Evolutionary conservation across 2,329 filamentous ascomycete genomes (phyloP), one percentile per base, ranked within the genome.

Genomic region (Blastomyces silverae): DNA sequence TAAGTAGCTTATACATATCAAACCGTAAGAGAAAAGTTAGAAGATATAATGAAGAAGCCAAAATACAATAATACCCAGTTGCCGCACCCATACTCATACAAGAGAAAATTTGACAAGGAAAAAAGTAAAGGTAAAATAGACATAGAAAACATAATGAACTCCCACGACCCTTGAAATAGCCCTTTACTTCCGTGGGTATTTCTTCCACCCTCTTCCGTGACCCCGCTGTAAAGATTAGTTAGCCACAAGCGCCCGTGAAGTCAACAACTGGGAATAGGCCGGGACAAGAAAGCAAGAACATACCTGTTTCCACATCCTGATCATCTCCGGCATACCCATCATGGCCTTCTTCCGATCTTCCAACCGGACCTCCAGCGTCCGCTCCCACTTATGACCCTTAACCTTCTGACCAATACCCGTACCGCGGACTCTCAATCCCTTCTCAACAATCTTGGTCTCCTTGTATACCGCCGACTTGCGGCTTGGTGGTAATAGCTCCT

Each of bases 381-480:
- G 86, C 83, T 99, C 94, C 86, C 92, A 90, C 71, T 87, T 84
- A 79, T 97, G 93, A 77, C 94, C 94, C 88, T 97, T 99, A 76
- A 97, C 93, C 78, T 84, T 87, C 79, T 97, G 88, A 65, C 92
- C 93, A 70, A 91, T 87, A 82, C 94, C 93, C 1, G 93, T 97
- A 71, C 93, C 93, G 85, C 92, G 93, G 65, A 97, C 89, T 67
- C 88, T 84, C 76, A 96, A 76, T 61, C 92, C 93, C 69, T 88
- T 84, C 81, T 95, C 89, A 65, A 91, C 85, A 65, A 90, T 82
- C 76, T 87, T 85, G 72, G 85, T 83, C 73, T 92, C 84, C 76
- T 79, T 77, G 70, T 74, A 79, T 83, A 87, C 88, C 1, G 88
- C 88, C 71, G 87, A 87, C 84, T 96, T 96, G 65, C 81, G 81